Evolutionary conservation across 495 filamentous ascomycete genomes (phyloP), one percentile per base, ranked within the genome.

Genomic region (Bombardia bombarda): DNA sequence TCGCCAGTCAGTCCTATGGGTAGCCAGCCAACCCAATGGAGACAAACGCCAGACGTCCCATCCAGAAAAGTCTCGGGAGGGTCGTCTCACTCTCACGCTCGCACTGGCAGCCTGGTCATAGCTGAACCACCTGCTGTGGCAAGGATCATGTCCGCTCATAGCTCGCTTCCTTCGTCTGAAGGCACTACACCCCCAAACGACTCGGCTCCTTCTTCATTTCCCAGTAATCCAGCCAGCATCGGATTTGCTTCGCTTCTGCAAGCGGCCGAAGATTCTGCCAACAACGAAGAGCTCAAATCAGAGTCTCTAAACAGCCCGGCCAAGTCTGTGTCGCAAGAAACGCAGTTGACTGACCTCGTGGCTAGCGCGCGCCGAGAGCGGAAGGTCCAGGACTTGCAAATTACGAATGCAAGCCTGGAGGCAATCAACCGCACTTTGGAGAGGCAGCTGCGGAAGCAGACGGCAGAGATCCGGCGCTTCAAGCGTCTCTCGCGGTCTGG

Each of bases 341-440:
- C 75, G 40, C 73, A 75, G 19, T 60, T 75, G 40, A 82, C 70
- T 39, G 86, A 89, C 28, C 56, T 81, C 7, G 87, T 89, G 2
- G 74, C 84, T 9, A 90, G 85, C 60, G 92, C 92, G 6, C 79
- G 92, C 13, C 80, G 86, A 6, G 92, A 96, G 62, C 80, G 92
- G 43, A 97, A 96, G 62, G 90, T 99, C 22, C 69, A 97, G 50
- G 92, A 99, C 59, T 69, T 99, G n/a, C 86, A 99, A 56, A 99
- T 99, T 46, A 94, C 86, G 47, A 99, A 99, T 51, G 90, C 87
- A 2, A 95, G 88, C 18, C 76, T 99, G 7, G 74, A 95, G 22
- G 93, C 93, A n/a, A 96, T 99, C 63, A 99, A 99, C 54, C 78
- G 88, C 37, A 88, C 87, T 0, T 67, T 99, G 1, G 92, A 99